Percentiles rank a stretch among this genome's conserved stretches.
Conservation (phyloP, 2,329 filamentous ascomycete species). For the Trichoderma sp. region DNA sequence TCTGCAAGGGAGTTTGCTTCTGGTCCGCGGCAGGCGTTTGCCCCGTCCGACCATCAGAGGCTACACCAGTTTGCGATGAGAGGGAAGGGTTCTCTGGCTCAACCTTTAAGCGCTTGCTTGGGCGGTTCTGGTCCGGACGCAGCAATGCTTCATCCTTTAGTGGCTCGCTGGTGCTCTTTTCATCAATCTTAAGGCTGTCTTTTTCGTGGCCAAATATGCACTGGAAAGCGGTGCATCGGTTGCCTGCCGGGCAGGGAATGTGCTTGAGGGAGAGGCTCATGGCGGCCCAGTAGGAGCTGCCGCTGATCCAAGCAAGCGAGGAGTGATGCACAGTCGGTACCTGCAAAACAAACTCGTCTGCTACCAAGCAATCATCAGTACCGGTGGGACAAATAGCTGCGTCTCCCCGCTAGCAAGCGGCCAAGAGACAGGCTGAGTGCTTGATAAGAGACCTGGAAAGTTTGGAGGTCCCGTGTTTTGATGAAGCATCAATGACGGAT, state of each 20-base stretch:
- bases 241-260: slow-evolving; percentile 49
- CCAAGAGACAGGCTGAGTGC: neutral
- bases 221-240: slow-evolving; percentile 46
- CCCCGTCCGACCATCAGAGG: neutral
- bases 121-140: slow-evolving; percentile 28
- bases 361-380: neutral
- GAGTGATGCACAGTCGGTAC: neutral
- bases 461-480: neutral
- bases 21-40: neutral
- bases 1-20: slow-evolving; percentile 20
- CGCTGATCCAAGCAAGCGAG: neutral
- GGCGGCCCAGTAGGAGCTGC: neutral
- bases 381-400: neutral
- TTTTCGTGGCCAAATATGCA: slow-evolving; percentile 49
- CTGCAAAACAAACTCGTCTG: neutral
- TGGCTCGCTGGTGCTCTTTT: neutral
- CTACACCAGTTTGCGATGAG: slow-evolving; percentile 1
- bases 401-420: neutral
- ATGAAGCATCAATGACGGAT: neutral
- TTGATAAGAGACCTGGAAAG: neutral
- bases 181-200: slow-evolving; percentile 28
- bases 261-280: slow-evolving; percentile 46
- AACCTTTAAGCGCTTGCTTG: slow-evolving; percentile 32
- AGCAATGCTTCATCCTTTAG: neutral
- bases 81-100: slow-evolving; percentile 20